Evolutionary conservation across 148 eudicot genomes (phyloP).

Genomic region (Limonium bicolor): DNA sequence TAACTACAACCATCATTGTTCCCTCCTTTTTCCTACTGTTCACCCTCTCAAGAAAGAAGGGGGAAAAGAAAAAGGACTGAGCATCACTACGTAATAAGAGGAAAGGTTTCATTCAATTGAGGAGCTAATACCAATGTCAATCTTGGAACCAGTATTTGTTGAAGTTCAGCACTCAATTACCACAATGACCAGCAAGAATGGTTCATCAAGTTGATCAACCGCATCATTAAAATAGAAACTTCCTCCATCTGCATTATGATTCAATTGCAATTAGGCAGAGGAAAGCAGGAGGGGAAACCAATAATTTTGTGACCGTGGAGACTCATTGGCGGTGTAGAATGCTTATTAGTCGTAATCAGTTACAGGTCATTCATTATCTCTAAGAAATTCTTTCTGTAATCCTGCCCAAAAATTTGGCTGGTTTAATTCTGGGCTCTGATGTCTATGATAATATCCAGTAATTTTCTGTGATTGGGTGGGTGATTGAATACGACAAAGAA

Average conservation of each 20-base stretch:
- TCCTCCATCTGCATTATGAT: constrained; percentile 78
- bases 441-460: no score
- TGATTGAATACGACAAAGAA: not conserved
- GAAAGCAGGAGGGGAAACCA: not conserved
- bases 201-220: constrained; percentile 86
- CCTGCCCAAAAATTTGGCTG: no score
- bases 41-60: no score
- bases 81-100: no score
- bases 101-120: constrained; percentile 33
- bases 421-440: no score
- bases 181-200: constrained; percentile 99
- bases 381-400: no score
- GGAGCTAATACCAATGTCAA: constrained; percentile 97
- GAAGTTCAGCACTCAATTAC: constrained; percentile 99
- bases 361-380: no score
- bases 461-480: not conserved
- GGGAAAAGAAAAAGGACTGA: no score
- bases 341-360: no score
- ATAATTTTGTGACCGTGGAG: constrained; percentile 1
- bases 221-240: constrained; percentile 86
- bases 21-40: no score
- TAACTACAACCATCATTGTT: no score
- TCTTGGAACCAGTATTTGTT: constrained; percentile 93
- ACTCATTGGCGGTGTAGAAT: constrained; percentile 28
- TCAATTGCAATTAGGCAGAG: constrained; percentile 4